Evolutionary conservation across 306 rosid genomes (phyloP).

Genomic region (Canavalia ensiformis): DNA sequence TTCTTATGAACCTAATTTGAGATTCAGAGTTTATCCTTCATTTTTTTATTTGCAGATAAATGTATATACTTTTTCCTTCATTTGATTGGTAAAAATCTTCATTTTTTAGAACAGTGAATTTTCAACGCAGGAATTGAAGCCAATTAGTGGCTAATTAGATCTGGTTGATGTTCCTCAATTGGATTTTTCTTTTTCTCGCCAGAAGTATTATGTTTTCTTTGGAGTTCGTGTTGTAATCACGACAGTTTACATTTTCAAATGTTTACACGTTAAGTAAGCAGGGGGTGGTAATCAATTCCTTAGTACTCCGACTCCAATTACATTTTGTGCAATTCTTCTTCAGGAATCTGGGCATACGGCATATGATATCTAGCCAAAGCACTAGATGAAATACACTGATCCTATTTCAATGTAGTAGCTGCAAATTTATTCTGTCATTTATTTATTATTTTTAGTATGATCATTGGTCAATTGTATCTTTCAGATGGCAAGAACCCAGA

Average conservation of each 20-base stretch:
- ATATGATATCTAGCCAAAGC: neutral
- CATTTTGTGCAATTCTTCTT: slow-evolving; percentile 4
- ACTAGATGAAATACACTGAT: slow-evolving; percentile 5
- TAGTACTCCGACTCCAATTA: neutral
- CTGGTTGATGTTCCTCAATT: neutral
- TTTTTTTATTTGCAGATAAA: neutral
- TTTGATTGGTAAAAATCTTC: slow-evolving; percentile 31
- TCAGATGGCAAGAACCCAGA: slow-evolving; percentile 99
- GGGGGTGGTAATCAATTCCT: neutral
- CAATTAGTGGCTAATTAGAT: neutral
- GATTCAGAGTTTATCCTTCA: slow-evolving; percentile 31
- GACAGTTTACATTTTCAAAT: neutral
- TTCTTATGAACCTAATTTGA: neutral
- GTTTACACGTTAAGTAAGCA: neutral
- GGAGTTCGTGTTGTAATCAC: slow-evolving; percentile 14
- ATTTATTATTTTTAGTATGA: slow-evolving; percentile 10
- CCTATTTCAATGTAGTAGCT: neutral
- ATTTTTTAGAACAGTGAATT: neutral
- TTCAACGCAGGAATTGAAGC: neutral
- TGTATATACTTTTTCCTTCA: neutral
- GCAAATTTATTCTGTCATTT: neutral
- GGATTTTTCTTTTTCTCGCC: neutral
- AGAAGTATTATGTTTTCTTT: neutral
- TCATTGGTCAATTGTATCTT: slow-evolving; percentile 29
- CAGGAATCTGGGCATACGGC: neutral